These are phyloP conservation scores for Tylopilus sp. DNA, from an alignment of 1,284 basidiomycete species.

Conservation along the genomic window DNA sequence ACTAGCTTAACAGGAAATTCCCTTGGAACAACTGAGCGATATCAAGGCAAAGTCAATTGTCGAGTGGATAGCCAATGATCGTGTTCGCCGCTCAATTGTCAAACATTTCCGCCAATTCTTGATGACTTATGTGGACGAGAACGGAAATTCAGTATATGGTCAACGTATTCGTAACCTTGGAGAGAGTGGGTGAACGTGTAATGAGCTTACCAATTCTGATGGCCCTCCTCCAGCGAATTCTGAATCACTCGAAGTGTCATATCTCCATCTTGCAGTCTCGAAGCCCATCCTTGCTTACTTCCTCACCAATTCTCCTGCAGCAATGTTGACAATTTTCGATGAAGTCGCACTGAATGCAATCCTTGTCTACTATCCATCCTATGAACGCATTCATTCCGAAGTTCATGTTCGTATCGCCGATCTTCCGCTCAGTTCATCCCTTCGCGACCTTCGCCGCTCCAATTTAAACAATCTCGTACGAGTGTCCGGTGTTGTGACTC, in stretches of 20 bases:
- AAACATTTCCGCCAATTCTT: constrained; percentile 94
- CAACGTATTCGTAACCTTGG: constrained; percentile 90
- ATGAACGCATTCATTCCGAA: constrained; percentile 96
- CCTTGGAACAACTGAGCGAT: constrained; percentile 92
- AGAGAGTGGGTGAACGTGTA: constrained; percentile 66
- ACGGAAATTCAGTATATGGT: constrained; percentile 90
- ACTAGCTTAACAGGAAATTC: constrained; percentile 67
- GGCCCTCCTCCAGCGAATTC: constrained; percentile 69
- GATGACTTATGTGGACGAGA: constrained; percentile 91
- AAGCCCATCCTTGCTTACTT: constrained; percentile 97
- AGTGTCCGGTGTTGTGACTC: constrained; percentile 94
- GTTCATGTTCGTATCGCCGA: constrained; percentile 97
- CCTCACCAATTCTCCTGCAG: constrained; percentile 88
- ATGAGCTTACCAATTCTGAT: constrained; percentile 10
- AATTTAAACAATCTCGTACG: constrained; percentile 95
- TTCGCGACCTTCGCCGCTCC: constrained; percentile 89
- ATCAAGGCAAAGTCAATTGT: constrained; percentile 96
- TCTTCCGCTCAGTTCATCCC: constrained; percentile 81
- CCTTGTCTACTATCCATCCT: constrained; percentile 91
- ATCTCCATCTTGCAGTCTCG: constrained; percentile 83
- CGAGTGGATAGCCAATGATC: constrained; percentile 93
- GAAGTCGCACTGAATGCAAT: constrained; percentile 93
- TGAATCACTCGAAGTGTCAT: constrained; percentile 96
- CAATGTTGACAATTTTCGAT: constrained; percentile 94
- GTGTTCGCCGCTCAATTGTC: constrained; percentile 84